Base-by-base conservation (phyloP, 345 rosid genomes). In the Populus ilicifolia region DNA sequence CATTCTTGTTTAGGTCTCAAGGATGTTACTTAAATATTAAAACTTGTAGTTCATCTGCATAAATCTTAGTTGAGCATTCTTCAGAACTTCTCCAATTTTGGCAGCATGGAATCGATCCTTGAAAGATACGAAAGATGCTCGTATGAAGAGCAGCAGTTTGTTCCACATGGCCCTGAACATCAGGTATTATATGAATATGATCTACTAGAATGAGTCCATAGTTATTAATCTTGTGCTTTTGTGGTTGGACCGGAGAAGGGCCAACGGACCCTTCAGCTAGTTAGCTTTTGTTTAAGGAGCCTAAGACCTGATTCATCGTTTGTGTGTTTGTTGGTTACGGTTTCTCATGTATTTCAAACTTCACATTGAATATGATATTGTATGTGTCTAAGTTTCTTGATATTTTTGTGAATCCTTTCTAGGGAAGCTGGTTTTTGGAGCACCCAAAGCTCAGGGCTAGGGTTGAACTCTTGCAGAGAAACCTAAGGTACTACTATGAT, bases 101-200 rank as follows among this genome's bases (percentile, higher is more conserved):
- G 73, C 87, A 94, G 98, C 82, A 89, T 92, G 91, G 98, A 92
- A 77, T 84, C 78, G 29, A 89, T 90, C 81, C 77, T 94, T 23
- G 92, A 89, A 78, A 91, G 91, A 69, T 92, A 94, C 30, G 94
- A 94, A 82, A 88, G 87, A 72, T 54, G 75, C 52, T 77, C 85
- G 5, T 80, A 71, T 78, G 80, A 84, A 27, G 90, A 89, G 52
- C 81, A 80, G 64, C 87, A 87, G 11, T 69, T 75, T 67, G 71
- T 74, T 13, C 71, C 88, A 63, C 70, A 78, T 69, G 81, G 44
- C 71, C 66, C 80, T 63, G 82, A 79, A 27, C 41, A 74, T 35
- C 85, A 83, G 88, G 92, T 91, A 79, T 71, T 67, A 1, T 56
- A 56, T 56, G 62, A 21, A n/a, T 23, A 56, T 56, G 12, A 11